Conservation (phyloP, 805 yeast genomes). For the Starmera quercuum region DNA sequence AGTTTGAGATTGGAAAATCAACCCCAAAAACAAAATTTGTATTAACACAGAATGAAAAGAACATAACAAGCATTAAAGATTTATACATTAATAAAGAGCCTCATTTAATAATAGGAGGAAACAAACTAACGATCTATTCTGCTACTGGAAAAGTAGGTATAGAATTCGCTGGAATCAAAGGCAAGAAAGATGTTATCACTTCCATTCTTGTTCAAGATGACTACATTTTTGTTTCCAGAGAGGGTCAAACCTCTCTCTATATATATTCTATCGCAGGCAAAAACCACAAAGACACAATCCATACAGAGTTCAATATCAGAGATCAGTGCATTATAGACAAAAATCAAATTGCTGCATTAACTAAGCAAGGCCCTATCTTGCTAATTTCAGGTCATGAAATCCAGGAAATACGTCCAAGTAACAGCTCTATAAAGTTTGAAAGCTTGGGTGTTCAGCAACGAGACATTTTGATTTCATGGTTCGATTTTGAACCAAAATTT, state of each 20-base stretch:
- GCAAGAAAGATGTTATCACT: not conserved
- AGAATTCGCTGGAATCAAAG: not conserved
- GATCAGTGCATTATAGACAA: not conserved
- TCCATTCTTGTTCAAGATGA: not conserved
- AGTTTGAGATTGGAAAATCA: slow-evolving; percentile 10
- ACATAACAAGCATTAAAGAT: not conserved
- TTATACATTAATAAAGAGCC: not conserved
- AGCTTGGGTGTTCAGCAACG: too few species aligned
- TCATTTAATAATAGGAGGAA: not conserved
- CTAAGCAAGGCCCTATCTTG: too few species aligned
- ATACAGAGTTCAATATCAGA: not conserved
- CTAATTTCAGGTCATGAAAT: too few species aligned
- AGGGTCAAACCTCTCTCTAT: not conserved
- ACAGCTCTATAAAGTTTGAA: too few species aligned
- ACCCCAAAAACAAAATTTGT: slow-evolving; percentile 5
- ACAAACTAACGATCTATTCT: not conserved
- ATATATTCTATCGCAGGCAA: not conserved
- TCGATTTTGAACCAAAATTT: slow-evolving; percentile 32
- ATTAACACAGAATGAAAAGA: slow-evolving; percentile 8
- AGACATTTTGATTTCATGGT: slow-evolving; percentile 26
- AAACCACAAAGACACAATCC: not conserved
- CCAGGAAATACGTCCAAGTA: too few species aligned
- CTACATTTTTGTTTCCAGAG: not conserved
- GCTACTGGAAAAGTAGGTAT: not conserved
- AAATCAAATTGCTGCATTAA: slow-evolving; percentile 17